Evolutionary conservation across 345 rosid species (phyloP).

Genomic region (Punica granatum): DNA sequence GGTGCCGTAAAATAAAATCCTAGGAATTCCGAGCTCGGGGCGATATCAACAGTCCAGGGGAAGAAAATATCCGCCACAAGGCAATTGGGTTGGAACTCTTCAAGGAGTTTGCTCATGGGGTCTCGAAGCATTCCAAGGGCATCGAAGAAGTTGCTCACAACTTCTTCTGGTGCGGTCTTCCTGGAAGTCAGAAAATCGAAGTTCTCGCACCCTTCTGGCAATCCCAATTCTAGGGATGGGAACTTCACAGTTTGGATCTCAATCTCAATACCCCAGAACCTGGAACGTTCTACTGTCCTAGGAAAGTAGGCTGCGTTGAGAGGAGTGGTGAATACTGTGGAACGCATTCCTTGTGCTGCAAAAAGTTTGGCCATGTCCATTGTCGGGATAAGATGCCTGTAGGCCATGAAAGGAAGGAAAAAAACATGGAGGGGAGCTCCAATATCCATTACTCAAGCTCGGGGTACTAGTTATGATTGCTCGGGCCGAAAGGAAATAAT

Average conservation of each 20-base stretch:
- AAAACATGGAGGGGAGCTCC: conserved; percentile 23
- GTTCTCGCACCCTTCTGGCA: not conserved
- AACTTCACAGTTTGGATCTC: not conserved
- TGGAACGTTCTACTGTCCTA: not conserved
- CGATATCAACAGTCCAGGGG: too few relatives aligned
- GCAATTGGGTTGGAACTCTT: not conserved
- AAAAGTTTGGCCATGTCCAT: conserved; percentile 45
- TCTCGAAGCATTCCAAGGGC: conserved; percentile 1
- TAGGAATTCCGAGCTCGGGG: not conserved
- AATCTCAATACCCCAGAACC: not conserved
- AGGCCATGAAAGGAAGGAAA: conserved; percentile 47
- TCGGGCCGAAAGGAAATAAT: too few relatives aligned
- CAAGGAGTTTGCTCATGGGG: conserved; percentile 14
- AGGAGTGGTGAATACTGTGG: conserved; percentile 48
- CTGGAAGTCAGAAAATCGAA: too few relatives aligned
- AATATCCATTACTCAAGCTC: conserved; percentile 9
- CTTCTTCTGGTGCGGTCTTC: not conserved
- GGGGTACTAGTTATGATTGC: not conserved
- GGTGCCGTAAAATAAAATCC: not conserved
- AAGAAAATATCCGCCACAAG: too few relatives aligned
- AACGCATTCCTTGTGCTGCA: conserved; percentile 23
- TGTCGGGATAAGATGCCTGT: conserved; percentile 49
- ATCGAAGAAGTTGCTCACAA: not conserved
- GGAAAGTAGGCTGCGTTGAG: conserved; percentile 15
- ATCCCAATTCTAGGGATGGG: not conserved